Evolutionary conservation across 805 yeast genomes (phyloP), one percentile per base, ranked within the genome.

Genomic region (Hanseniaspora jakobsenii): DNA sequence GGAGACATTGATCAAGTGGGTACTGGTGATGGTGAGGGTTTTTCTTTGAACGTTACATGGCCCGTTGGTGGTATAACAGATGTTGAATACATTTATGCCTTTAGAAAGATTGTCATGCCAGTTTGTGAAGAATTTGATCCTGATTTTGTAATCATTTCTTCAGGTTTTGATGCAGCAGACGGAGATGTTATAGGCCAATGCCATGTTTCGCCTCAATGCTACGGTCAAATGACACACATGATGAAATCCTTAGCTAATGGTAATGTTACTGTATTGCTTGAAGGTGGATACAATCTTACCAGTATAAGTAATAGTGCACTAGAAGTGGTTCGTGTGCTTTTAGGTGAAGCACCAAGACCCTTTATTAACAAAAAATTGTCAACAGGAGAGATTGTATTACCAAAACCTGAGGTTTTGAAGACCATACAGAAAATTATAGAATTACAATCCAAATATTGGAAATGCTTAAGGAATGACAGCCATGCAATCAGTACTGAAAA

Each of bases 101-200:
- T 91, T 62, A 73, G 77, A 52, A 77, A 77, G 54, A 78, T 89
- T 14, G 73, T 91, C 10, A 73, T 91, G 74, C 98, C 98, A 0
- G 75, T 86, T 39, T 80, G 91, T 44, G 64, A 77, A 47, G 98
- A 91, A 59, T 91, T 80, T 55, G 78, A 78, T 55, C 96, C 99
- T 0, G 98, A 91, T 63, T 69, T 91, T 51, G 89, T 87, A 4
- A 84, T 91, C 28, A 78, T 91, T 26, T 83, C 95, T 16, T 78
- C 97, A 0, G 99, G 99, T 0, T 91, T 91, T 55, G 99, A 91
- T 64, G 98, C 98, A 17, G 99, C 99, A 1, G 95, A 84, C 55
- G 97, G 97, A 48, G 99, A 91, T 62, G 79, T 85, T 48, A 83
- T 91, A 50, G 99, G 98, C 9, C 94, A 89, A 37, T 91, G 96